These are phyloP conservation scores for Cynanchum wilfordii DNA, from an alignment of 257 asterid genomes.

Conservation along the genomic window DNA sequence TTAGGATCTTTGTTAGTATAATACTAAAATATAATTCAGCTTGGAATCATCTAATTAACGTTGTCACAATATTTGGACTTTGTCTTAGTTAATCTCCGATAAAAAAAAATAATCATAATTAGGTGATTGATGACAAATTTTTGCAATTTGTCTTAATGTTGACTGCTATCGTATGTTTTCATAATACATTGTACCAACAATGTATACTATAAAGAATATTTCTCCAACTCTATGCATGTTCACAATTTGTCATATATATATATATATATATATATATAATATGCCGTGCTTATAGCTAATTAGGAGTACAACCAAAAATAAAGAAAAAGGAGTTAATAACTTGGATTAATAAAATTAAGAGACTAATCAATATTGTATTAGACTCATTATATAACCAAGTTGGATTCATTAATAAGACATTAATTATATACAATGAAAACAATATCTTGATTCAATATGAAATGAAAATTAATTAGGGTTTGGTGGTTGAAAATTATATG, in stretches of 20 bases:
- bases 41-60: slow-evolving; percentile 4
- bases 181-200: not conserved
- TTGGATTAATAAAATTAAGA: too few relatives aligned
- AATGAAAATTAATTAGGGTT: not conserved
- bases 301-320: too few relatives aligned
- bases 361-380: not conserved
- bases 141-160: slow-evolving; percentile 7
- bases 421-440: not conserved
- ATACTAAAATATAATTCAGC: not conserved
- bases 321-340: too few relatives aligned
- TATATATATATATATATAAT: too few relatives aligned
- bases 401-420: not conserved
- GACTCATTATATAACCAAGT: too few relatives aligned
- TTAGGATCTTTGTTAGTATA: slow-evolving; percentile 16
- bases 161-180: not conserved
- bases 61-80: slow-evolving; percentile 7
- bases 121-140: slow-evolving; percentile 12
- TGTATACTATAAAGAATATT: too few relatives aligned
- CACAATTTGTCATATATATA: not conserved
- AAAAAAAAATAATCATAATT: not conserved
- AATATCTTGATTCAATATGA: not conserved
- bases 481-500: not conserved
- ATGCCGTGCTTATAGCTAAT: too few relatives aligned
- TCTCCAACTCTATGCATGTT: not conserved
- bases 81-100: slow-evolving; percentile 7